Conservation (phyloP, 306 rosid species). For the Inga laurina region DNA sequence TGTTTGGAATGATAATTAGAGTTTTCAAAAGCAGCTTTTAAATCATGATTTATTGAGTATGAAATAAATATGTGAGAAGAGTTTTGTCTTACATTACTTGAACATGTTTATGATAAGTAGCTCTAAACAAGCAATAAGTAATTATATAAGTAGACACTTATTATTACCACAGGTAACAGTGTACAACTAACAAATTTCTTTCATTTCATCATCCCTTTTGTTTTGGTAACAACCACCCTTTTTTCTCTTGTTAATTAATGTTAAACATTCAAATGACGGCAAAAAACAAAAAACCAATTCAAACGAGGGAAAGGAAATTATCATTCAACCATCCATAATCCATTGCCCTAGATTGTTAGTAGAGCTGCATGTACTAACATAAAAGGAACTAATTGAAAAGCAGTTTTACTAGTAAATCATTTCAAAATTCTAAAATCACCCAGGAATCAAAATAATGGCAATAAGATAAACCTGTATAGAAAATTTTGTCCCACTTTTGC, state of each 20-base stretch:
- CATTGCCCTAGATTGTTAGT: not conserved
- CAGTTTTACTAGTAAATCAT: conserved; percentile 2
- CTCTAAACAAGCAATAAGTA: too few relatives aligned
- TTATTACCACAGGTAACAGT: not conserved
- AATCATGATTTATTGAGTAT: too few relatives aligned
- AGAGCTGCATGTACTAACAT: not conserved
- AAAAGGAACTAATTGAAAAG: not conserved
- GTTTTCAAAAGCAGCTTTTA: too few relatives aligned
- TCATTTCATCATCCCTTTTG: not conserved
- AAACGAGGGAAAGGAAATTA: not conserved
- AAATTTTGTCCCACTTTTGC: conserved; percentile 99
- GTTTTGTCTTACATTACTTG: too few relatives aligned
- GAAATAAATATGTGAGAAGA: too few relatives aligned
- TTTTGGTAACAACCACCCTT: not conserved
- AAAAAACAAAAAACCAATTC: not conserved
- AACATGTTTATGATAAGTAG: too few relatives aligned
- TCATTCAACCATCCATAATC: not conserved
- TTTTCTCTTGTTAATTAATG: not conserved
- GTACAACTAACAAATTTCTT: not conserved
- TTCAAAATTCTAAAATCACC: conserved; percentile 19
- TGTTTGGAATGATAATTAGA: too few relatives aligned
- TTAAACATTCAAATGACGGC: not conserved
- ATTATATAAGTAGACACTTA: not conserved
- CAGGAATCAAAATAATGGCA: conserved; percentile 20
- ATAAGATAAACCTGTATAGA: conserved; percentile 77